phyloP scores from a whole-genome alignment of 257 asterid species.

The Schizonepeta tenuifolia region DNA sequence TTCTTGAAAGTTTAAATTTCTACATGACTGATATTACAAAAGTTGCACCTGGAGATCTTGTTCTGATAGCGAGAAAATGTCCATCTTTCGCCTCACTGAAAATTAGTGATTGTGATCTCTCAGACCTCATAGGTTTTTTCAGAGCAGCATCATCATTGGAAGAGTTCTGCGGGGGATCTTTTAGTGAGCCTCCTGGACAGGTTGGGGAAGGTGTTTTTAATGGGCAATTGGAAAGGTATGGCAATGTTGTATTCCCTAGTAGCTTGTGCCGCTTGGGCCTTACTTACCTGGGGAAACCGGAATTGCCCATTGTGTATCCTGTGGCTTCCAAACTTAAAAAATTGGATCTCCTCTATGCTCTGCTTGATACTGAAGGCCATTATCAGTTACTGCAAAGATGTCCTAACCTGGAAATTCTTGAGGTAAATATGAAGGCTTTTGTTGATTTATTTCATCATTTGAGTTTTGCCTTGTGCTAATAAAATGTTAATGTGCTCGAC shows the following conservation, averaged over 20 bases:
- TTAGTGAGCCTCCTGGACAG: conserved; percentile 51
- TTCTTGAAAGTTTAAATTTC: conserved; percentile 74
- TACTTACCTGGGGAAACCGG: conserved; percentile 63
- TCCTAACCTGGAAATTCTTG: conserved; percentile 79
- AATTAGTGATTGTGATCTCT: conserved; percentile 67
- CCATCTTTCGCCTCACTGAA: conserved; percentile 62
- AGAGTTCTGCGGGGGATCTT: conserved; percentile 85
- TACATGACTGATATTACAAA: conserved; percentile 63
- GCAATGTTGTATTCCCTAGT: conserved; percentile 52
- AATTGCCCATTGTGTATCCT: conserved; percentile 67
- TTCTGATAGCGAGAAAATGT: conserved; percentile 72
- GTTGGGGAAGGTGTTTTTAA: conserved; percentile 54
- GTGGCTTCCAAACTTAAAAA: conserved; percentile 65
- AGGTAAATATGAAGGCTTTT: conserved; percentile 49
- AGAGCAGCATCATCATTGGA: conserved; percentile 60
- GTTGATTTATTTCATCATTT: conserved; percentile 19
- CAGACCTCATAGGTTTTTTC: conserved; percentile 59
- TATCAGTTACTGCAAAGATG: conserved; percentile 65
- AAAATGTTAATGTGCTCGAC: conserved; percentile 6
- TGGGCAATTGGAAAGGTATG: conserved; percentile 53
- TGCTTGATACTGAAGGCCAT: conserved; percentile 87
- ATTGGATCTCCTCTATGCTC: conserved; percentile 82
- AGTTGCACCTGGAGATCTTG: conserved; percentile 60
- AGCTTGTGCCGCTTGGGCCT: conserved; percentile 61
- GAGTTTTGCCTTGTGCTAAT: conserved; percentile 4